Evolutionary conservation across 495 filamentous ascomycete species (phyloP), one percentile per base, ranked within the genome.

Genomic region (Penicillium steckii): DNA sequence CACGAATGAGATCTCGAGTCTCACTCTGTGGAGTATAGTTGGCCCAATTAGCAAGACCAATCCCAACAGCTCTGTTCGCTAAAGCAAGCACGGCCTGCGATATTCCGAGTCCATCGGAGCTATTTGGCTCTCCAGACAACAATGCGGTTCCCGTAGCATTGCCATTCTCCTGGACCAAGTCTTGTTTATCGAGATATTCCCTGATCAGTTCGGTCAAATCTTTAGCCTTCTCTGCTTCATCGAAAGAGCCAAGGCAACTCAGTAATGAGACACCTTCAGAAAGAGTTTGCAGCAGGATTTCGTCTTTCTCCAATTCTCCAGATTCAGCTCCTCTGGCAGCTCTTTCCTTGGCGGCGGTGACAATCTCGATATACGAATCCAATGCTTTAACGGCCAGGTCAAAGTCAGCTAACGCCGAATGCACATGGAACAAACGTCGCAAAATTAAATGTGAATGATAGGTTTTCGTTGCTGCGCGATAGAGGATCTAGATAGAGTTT

Each of bases 361-460:
- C 80, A 44, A 97, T 86, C 44, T 95, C 88, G 15, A 95, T 72
- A 69, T 97, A 98, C 0, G 91, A 89, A 65, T 93, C 85, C 46
- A 96, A 86, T 1, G 95, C 85, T 59, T 89, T 86, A 56, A 93
- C 77, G 3, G 93, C 94, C 33, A 97, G 75, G 48, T 90, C 83
- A 57, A 96, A 96, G 48, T 98, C 91, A 12, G 90, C 90, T 32
- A 96, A 73, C 2, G 89, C 78, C 3, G 87, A 75, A 69, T 97
- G 94, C 4, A 96, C 86, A 12, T 85, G 88, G 56, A 97, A 97
- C 1, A 98, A 77, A 63, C 95, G 85, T 47, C 93, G 78, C 24
- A 98, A 72, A 46, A 97, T 85, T 19, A 86, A 69, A 4, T 91
- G 93, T 2, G 95, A 97, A 63, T 97, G 94, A 59, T 91, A 98